These are phyloP conservation scores for Coemansia sp. DNA, from an alignment of 192 early-diverging fungal species.

Conservation along the genomic window DNA sequence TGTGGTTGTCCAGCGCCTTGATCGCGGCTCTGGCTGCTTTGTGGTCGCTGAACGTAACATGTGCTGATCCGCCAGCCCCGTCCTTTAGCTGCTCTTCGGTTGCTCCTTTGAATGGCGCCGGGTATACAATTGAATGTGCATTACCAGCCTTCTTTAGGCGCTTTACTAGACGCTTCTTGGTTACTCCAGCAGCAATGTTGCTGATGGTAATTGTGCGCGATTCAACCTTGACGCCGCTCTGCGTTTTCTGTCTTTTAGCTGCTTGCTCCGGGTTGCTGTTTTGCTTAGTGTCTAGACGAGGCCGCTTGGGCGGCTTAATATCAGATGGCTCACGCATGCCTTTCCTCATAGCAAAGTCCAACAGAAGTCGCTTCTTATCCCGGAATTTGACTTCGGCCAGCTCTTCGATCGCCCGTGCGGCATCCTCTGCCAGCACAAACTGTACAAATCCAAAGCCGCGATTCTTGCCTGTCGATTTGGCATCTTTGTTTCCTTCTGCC, in stretches of 20 bases:
- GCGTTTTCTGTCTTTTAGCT: slow-evolving; percentile 27
- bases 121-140: slow-evolving; percentile 64
- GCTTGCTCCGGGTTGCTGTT: slow-evolving; percentile 23
- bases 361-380: slow-evolving; percentile 64
- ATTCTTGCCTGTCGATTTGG: slow-evolving; percentile 48
- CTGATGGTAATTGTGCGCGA: slow-evolving; percentile 45
- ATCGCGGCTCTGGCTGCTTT: slow-evolving; percentile 54
- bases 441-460: slow-evolving; percentile 93
- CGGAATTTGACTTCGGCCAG: slow-evolving; percentile 74
- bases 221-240: slow-evolving; percentile 11
- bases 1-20: slow-evolving; percentile 65
- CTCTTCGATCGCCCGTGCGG: slow-evolving; percentile 71
- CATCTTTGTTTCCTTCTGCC: slow-evolving; percentile 9
- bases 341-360: slow-evolving; percentile 73
- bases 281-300: slow-evolving; percentile 4
- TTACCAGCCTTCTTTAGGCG: slow-evolving; percentile 55
- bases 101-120: slow-evolving; percentile 43
- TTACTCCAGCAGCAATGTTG: slow-evolving; percentile 59
- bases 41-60: slow-evolving; percentile 45
- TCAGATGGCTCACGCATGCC: background rate
- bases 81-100: slow-evolving; percentile 46
- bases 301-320: slow-evolving; percentile 15
- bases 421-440: slow-evolving; percentile 59
- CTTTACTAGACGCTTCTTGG: slow-evolving; percentile 76
- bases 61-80: slow-evolving; percentile 38